Base-by-base conservation (phyloP, 2,329 filamentous ascomycete species). In the Pestalotiopsis sp. region DNA sequence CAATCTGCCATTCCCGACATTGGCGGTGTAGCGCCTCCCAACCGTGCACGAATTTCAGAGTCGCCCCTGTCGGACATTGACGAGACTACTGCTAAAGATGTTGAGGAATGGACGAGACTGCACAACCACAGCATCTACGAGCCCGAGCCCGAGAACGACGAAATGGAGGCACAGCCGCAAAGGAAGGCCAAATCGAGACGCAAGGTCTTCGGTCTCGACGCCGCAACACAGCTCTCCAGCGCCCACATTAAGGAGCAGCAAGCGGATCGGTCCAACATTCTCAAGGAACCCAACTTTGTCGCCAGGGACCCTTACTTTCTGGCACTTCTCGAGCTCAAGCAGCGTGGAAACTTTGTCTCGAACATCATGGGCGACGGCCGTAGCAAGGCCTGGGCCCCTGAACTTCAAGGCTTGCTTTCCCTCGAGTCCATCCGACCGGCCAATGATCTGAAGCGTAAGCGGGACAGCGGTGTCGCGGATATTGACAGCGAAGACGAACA, bases 341-440 rank as follows among this genome's bases (percentile, higher is more conserved):
- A 92, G 82, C 94, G 89, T 67, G 95, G 96, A 67, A 93, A 91
- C 52, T 98, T 99, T 75, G 93, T 98, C 20, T 93, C 92, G 4
- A 95, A 90, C 75, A 91, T 97, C 71, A 91, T 98, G 82, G 91
- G 93, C 66, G 94, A 95, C 71, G 93, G 91, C 49, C 90, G 93
- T 71, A 91, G 91, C 74, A 87, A 89, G 72, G 89, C 89, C 57
- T 98, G 94, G 95, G 95, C 95, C 3, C 95, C 95, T 0, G 96
- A 99, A 81, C 87, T 99, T 23, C 91, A 94, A 70, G 94, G 92
- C n/a, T 90, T 99, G 75, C 84, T 98, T n/a, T 97, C 94, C 1
- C 85, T 98, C 57, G 94, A 97, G 72, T 87, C 93, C 14, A 87
- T 97, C 17, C 91, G 91, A 70, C 90, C 90, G 68, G 87, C 91